These are phyloP conservation scores for Persicaria tinctoria DNA, from an alignment of 148 eudicot species.

Conservation along the genomic window DNA sequence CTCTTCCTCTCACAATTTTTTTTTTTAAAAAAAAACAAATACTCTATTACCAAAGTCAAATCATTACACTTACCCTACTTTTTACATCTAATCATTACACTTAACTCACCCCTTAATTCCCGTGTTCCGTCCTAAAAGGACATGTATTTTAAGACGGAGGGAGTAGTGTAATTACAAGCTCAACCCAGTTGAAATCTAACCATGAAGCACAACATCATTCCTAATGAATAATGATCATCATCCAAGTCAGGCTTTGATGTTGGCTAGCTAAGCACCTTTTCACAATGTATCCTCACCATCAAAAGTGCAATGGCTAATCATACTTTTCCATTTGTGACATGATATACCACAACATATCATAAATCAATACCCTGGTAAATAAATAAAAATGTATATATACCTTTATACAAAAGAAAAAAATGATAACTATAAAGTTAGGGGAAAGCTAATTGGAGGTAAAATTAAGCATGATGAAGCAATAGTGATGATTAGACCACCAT, in stretches of 20 bases:
- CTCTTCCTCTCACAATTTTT: too few relatives aligned
- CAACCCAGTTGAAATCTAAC: neutral
- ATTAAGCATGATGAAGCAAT: conserved; percentile 6
- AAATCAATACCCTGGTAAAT: neutral
- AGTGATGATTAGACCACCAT: conserved; percentile 12
- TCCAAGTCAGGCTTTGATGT: conserved; percentile 7
- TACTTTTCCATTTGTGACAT: neutral
- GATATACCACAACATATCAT: neutral
- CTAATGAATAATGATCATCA: neutral
- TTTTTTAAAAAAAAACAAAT: too few relatives aligned
- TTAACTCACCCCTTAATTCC: too few relatives aligned
- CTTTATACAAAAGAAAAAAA: neutral
- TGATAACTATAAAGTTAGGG: neutral
- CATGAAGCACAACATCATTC: neutral
- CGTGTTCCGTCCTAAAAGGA: too few relatives aligned
- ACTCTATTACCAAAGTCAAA: too few relatives aligned
- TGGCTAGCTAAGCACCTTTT: neutral
- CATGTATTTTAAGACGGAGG: too few relatives aligned
- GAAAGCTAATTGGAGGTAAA: conserved; percentile 10
- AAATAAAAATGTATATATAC: too few relatives aligned
- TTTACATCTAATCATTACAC: too few relatives aligned
- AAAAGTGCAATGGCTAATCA: conserved; percentile 1
- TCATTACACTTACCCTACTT: too few relatives aligned
- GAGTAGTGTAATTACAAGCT: neutral
- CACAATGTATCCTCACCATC: neutral